Conservation (phyloP, 78 protist genomes). For the Polysphondylium violaceum region DNA sequence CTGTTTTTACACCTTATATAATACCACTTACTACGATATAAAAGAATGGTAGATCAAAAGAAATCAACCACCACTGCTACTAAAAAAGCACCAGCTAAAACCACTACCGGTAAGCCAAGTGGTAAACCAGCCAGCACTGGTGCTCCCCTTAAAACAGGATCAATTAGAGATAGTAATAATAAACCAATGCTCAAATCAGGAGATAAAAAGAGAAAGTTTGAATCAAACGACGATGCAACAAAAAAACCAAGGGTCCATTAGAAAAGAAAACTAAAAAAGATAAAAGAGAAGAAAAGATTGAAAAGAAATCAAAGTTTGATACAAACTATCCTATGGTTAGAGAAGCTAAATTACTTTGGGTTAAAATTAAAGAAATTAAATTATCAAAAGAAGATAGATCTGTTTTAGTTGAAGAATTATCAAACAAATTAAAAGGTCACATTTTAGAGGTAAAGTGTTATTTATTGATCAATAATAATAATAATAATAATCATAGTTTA, state of each 20-base stretch:
- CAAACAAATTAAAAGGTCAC: constrained; percentile 28
- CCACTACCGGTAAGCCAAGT: too few relatives aligned
- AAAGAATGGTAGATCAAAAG: too few relatives aligned
- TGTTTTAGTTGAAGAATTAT: not conserved
- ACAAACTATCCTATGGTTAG: constrained; percentile 11
- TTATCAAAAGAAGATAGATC: constrained; percentile 25
- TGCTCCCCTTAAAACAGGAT: not conserved
- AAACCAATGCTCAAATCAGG: too few relatives aligned
- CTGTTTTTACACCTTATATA: too few relatives aligned
- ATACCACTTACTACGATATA: too few relatives aligned
- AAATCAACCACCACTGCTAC: too few relatives aligned
- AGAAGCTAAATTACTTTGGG: constrained; percentile 65
- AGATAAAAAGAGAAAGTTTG: constrained; percentile 10
- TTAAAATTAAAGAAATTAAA: constrained; percentile 41
- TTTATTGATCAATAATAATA: too few relatives aligned
- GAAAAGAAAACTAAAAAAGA: constrained; percentile 31
- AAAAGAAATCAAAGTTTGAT: constrained; percentile 61
- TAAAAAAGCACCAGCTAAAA: too few relatives aligned
- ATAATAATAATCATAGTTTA: too few relatives aligned
- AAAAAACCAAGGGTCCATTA: not conserved
- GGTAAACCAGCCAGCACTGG: not conserved
- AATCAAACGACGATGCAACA: not conserved
- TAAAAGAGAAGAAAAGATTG: constrained; percentile 50
- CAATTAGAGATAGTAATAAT: not conserved
- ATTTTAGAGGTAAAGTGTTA: constrained; percentile 23